Percentiles rank a stretch among this genome's conserved stretches.
These are phyloP conservation scores for Sporisorium scitamineum DNA, from an alignment of 1,284 basidiomycete genomes.

Conservation along the genomic window DNA sequence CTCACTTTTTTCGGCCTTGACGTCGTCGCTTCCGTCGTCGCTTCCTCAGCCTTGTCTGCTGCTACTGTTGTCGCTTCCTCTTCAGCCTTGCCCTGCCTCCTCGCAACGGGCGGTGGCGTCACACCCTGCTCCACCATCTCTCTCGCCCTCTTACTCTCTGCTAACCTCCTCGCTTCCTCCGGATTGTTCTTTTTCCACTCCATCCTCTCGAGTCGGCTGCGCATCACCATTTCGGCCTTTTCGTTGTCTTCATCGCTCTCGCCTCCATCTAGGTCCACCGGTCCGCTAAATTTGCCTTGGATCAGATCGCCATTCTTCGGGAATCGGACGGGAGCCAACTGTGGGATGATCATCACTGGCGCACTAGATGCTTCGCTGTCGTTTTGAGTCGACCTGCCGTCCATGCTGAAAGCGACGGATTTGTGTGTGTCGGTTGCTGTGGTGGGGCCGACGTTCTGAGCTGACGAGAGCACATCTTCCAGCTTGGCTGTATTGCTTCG, in stretches of 20 bases:
- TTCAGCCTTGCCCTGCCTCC: not conserved
- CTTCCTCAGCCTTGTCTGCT: not conserved
- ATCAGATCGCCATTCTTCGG: conserved; percentile 49
- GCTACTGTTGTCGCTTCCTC: not conserved
- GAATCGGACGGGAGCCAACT: conserved; percentile 48
- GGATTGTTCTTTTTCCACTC: conserved; percentile 43
- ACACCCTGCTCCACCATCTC: conserved; percentile 17
- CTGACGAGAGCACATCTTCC: conserved; percentile 39
- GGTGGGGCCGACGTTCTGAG: conserved; percentile 37
- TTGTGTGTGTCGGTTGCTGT: not conserved
- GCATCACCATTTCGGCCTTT: conserved; percentile 54
- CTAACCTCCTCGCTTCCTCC: conserved; percentile 22
- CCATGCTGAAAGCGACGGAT: conserved; percentile 29
- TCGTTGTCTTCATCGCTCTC: conserved; percentile 60
- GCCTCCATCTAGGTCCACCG: conserved; percentile 51
- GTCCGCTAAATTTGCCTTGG: conserved; percentile 23
- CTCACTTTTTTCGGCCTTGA: conserved; percentile 40
- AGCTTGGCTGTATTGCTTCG: conserved; percentile 19
- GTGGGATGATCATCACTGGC: conserved; percentile 58
- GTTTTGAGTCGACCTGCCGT: conserved; percentile 11
- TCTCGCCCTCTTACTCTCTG: conserved; percentile 20
- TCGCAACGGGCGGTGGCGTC: conserved; percentile 18
- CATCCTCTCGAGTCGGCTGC: conserved; percentile 46
- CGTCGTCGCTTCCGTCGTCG: not conserved
- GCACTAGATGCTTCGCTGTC: not conserved